Evolutionary conservation across 768 basidiomycete genomes (phyloP).

Genomic region (Boletellus sp.): DNA sequence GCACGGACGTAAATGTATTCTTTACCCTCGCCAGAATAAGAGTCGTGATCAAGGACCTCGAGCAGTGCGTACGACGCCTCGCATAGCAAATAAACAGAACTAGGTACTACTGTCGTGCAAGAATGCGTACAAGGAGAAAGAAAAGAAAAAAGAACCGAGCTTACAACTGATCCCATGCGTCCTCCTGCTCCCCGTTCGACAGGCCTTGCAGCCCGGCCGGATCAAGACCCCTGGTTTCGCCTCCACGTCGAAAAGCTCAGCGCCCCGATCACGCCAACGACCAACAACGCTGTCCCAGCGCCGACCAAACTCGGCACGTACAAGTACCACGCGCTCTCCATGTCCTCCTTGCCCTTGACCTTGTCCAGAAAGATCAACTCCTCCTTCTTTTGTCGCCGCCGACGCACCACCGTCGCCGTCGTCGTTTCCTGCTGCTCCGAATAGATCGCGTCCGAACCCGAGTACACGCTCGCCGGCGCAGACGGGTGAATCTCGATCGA

Average conservation of each 20-base stretch:
- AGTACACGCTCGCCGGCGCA: constrained; percentile 26
- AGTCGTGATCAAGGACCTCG: neutral
- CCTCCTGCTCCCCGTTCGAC: neutral
- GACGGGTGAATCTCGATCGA: constrained; percentile 48
- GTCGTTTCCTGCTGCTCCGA: constrained; percentile 32
- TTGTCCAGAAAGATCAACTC: constrained; percentile 47
- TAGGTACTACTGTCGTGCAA: constrained; percentile 10
- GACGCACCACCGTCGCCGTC: constrained; percentile 44
- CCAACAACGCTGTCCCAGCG: constrained; percentile 78
- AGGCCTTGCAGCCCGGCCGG: neutral
- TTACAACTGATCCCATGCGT: constrained; percentile 7
- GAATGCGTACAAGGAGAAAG: too few species aligned
- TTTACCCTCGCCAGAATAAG: neutral
- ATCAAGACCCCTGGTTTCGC: constrained; percentile 59
- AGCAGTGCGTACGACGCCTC: constrained; percentile 1
- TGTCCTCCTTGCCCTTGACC: constrained; percentile 47
- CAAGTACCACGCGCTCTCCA: constrained; percentile 75
- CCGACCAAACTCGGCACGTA: constrained; percentile 78
- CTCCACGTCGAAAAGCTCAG: constrained; percentile 70
- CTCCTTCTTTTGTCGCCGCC: constrained; percentile 55
- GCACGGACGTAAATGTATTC: too few species aligned
- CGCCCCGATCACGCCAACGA: constrained; percentile 74
- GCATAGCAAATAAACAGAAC: constrained; percentile 8
- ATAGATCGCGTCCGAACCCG: constrained; percentile 26
- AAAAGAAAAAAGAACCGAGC: constrained; percentile 5